Percentiles rank a stretch among this genome's conserved stretches.
phyloP scores from a whole-genome alignment of 2,329 filamentous ascomycete species.

The Anthostomella pinea region DNA sequence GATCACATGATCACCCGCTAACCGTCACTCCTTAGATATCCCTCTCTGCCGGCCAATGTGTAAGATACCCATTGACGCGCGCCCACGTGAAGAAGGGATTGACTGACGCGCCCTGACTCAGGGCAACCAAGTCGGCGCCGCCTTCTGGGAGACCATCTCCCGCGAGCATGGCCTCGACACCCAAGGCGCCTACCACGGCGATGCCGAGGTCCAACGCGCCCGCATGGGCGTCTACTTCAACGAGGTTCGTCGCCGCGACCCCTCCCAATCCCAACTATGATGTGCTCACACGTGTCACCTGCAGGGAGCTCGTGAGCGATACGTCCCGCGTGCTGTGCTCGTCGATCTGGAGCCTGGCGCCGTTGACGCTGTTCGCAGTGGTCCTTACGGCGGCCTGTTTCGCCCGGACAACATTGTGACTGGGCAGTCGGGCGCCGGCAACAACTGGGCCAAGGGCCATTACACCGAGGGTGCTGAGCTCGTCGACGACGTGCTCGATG shows the following conservation, averaged over 20 bases:
- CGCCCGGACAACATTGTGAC: constrained; percentile 99
- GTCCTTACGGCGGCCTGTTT: constrained; percentile 98
- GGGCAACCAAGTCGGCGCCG: constrained; percentile 99
- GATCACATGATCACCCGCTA: too few relatives aligned
- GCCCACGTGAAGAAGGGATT: constrained; percentile 19
- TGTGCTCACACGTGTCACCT: constrained; percentile 1
- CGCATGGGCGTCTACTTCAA: constrained; percentile 99
- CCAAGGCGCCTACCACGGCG: constrained; percentile 95
- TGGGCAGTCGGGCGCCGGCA: constrained; percentile 98
- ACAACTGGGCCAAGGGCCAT: constrained; percentile 99
- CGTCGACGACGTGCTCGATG: constrained; percentile 96
- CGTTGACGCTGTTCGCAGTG: constrained; percentile 98
- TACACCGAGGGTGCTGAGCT: constrained; percentile 99
- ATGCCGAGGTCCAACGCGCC: constrained; percentile 98
- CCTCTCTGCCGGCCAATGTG: constrained; percentile 99
- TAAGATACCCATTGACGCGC: constrained; percentile 53
- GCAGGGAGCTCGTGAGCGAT: constrained; percentile 95
- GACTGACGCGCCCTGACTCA: constrained; percentile 39
- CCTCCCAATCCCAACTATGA: constrained; percentile 10
- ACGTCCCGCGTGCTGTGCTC: constrained; percentile 97
- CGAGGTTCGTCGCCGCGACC: constrained; percentile 50
- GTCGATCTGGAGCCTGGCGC: constrained; percentile 99
- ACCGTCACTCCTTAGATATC: constrained; percentile 88
- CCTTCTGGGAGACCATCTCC: constrained; percentile 94
- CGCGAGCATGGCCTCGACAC: constrained; percentile 96